phyloP scores from a whole-genome alignment of 75 land plant genomes.

The Picea sitchensis region DNA sequence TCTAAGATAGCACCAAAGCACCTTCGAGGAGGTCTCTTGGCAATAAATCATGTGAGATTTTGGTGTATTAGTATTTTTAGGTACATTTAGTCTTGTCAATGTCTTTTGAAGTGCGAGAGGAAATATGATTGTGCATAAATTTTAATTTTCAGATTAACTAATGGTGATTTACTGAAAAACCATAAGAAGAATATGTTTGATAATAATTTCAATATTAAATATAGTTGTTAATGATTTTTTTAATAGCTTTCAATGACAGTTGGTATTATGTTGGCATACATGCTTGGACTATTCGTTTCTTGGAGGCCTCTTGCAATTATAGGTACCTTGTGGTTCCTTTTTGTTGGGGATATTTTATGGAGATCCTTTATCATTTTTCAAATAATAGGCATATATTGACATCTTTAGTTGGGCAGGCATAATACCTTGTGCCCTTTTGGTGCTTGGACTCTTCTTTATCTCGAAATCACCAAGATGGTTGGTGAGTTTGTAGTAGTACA shows the following conservation, averaged over 20 bases:
- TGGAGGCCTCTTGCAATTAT: slow-evolving; percentile 8
- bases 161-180: too few species aligned
- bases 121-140: too few species aligned
- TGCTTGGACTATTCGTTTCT: slow-evolving; percentile 2
- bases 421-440: slow-evolving; percentile 61
- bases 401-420: slow-evolving; percentile 41
- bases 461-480: slow-evolving; percentile 98
- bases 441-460: slow-evolving; percentile 73
- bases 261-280: slow-evolving; percentile 12
- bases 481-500: slow-evolving; percentile 32
- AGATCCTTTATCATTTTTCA: not conserved
- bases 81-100: not conserved
- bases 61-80: not conserved
- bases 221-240: not conserved
- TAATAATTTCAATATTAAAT: too few species aligned
- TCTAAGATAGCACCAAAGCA: slow-evolving; percentile 69
- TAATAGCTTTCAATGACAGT: not conserved
- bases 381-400: not conserved
- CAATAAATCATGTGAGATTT: slow-evolving; percentile 37
- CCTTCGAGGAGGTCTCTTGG: slow-evolving; percentile 50
- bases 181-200: too few species aligned
- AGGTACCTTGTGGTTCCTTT: not conserved
- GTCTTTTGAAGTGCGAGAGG: not conserved
- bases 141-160: too few species aligned
- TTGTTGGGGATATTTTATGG: not conserved